These are phyloP conservation scores for Geotrichum candidum DNA, from an alignment of 1,139 yeast species.

Conservation along the genomic window DNA sequence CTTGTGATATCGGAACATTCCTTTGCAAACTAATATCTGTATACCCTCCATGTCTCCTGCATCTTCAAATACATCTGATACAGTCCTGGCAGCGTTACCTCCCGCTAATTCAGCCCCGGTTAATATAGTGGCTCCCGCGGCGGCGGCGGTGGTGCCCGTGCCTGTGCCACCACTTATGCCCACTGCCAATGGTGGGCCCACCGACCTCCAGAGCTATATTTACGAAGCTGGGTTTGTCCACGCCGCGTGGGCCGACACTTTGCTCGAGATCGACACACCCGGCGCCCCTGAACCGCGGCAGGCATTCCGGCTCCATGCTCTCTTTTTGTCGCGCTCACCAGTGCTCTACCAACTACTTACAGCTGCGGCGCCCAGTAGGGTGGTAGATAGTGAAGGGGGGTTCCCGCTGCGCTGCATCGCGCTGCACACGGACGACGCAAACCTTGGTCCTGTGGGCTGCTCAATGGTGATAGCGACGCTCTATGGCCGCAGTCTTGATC, in stretches of 20 bases:
- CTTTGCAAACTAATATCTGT: not conserved
- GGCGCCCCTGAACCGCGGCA: slow-evolving; percentile 23
- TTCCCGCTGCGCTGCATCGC: slow-evolving; percentile 44
- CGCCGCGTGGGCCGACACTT: slow-evolving; percentile 37
- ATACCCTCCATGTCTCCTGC: not conserved
- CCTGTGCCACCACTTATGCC: not conserved
- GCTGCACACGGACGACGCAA: slow-evolving; percentile 49
- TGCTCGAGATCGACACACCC: slow-evolving; percentile 24
- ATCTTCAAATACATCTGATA: not conserved
- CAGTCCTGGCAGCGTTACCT: not conserved
- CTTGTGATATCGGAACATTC: not conserved
- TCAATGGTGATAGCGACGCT: slow-evolving; percentile 34
- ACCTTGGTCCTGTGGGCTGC: slow-evolving; percentile 39
- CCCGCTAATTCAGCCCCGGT: not conserved
- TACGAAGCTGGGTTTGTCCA: slow-evolving; percentile 35
- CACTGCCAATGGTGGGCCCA: not conserved
- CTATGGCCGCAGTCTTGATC: slow-evolving; percentile 32
- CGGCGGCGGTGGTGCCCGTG: not conserved
- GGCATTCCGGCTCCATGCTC: slow-evolving; percentile 33
- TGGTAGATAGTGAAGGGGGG: slow-evolving; percentile 7
- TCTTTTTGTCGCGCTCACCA: slow-evolving; percentile 34
- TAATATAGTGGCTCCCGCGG: not conserved
- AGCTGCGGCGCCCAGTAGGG: slow-evolving; percentile 14
- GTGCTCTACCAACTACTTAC: slow-evolving; percentile 29
- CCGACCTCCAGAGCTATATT: slow-evolving; percentile 21